phyloP scores from a whole-genome alignment of 345 rosid genomes.

The Bruguiera gymnorhiza region DNA sequence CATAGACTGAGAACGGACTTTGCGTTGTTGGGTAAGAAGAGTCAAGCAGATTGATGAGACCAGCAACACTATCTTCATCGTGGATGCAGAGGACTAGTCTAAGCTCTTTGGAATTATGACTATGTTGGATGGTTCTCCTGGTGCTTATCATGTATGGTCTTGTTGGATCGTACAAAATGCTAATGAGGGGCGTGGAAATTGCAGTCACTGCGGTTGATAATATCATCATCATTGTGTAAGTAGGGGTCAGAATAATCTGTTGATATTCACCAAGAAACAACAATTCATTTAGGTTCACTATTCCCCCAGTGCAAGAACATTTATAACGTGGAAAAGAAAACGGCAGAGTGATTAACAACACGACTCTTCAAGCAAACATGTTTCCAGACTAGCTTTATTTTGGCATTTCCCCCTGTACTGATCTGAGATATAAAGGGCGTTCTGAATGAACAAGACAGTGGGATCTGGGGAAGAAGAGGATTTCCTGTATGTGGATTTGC shows the following conservation, averaged over 20 bases:
- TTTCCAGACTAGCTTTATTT: no score
- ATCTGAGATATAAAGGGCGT: background rate
- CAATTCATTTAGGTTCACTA: no score
- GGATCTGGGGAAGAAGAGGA: background rate
- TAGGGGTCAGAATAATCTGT: conserved; percentile 37
- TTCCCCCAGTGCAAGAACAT: no score
- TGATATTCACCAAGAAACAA: background rate
- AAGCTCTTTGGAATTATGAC: background rate
- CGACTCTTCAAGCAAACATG: no score
- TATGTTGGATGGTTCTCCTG: conserved; percentile 42
- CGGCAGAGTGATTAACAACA: no score
- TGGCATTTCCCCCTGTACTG: no score
- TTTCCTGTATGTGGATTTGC: no score
- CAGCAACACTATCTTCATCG: background rate
- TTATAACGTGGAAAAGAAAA: no score
- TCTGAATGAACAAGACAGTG: no score
- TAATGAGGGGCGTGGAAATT: conserved; percentile 41
- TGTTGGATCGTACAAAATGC: conserved; percentile 63
- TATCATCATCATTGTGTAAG: conserved; percentile 46
- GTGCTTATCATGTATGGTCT: conserved; percentile 60
- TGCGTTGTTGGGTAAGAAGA: background rate
- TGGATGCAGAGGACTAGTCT: background rate
- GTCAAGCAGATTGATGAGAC: background rate
- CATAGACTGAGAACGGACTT: background rate
- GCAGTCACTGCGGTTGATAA: conserved; percentile 29